Percentiles rank a stretch among this genome's conserved stretches.
These are phyloP conservation scores for Penicillium digitatum DNA, from an alignment of 2,329 filamentous ascomycete species.

Conservation along the genomic window DNA sequence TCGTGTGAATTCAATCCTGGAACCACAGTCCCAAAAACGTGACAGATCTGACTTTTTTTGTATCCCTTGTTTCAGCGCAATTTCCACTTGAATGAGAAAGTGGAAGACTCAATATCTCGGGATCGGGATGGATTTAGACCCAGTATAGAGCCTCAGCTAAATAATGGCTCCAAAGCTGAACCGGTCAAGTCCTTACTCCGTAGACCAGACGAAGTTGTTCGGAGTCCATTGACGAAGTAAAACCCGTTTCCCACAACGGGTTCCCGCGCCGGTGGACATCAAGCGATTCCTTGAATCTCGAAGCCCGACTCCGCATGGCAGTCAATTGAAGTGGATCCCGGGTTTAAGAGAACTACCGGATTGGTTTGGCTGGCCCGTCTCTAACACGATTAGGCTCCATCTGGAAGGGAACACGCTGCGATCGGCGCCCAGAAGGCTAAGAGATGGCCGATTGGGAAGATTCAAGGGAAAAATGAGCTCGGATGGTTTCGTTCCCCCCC, in stretches of 20 bases:
- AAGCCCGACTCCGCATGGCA: neutral
- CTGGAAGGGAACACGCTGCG: conserved; percentile 6
- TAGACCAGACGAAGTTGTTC: neutral
- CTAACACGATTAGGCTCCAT: conserved; percentile 7
- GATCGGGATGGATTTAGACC: neutral
- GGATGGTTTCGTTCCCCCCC: neutral
- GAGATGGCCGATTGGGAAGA: neutral
- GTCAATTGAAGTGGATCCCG: conserved; percentile 1
- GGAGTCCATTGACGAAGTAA: neutral
- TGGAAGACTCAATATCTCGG: neutral
- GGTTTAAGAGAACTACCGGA: conserved; percentile 7
- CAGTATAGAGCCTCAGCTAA: neutral
- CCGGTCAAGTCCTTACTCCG: neutral
- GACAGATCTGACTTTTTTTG: neutral
- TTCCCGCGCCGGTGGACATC: no score
- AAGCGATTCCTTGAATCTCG: neutral
- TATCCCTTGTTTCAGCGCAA: neutral
- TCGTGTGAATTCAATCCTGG: neutral
- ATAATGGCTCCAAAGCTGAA: neutral
- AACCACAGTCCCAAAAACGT: neutral
- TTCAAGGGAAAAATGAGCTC: neutral
- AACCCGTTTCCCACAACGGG: neutral
- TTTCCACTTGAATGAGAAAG: neutral
- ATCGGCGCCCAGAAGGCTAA: conserved; percentile 9
- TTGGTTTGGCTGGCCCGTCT: conserved; percentile 18